These are phyloP conservation scores for Aureobasidium mangrovei DNA, from an alignment of 2,329 filamentous ascomycete species.

Conservation along the genomic window DNA sequence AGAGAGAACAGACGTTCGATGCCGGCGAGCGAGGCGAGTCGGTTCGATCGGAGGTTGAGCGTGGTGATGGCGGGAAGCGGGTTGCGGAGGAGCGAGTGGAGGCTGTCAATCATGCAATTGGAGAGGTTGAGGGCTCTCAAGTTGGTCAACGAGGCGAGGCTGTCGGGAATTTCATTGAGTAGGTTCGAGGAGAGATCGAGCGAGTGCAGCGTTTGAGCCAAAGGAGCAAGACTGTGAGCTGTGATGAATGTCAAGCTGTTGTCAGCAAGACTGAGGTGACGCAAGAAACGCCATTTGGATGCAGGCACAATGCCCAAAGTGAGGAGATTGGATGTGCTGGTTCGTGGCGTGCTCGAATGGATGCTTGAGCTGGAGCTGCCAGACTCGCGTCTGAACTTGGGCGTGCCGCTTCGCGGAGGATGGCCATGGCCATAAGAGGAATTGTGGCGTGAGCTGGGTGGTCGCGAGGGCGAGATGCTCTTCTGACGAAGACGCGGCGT, in stretches of 20 bases:
- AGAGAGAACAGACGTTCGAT: conserved; percentile 82
- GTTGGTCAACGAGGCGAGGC: conserved; percentile 72
- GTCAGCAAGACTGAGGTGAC: conserved; percentile 83
- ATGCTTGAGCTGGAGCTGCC: conserved; percentile 82
- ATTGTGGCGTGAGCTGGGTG: conserved; percentile 63
- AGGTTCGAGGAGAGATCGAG: conserved; percentile 88
- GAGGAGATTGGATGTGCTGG: conserved; percentile 71
- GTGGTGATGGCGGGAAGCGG: conserved; percentile 89
- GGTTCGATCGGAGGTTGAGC: conserved; percentile 82
- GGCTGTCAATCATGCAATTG: conserved; percentile 93
- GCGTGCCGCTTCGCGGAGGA: conserved; percentile 55
- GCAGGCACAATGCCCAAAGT: conserved; percentile 63
- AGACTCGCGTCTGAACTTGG: conserved; percentile 79
- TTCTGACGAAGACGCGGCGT: conserved; percentile 44
- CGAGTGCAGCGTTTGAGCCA: conserved; percentile 82
- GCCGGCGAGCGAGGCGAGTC: conserved; percentile 76
- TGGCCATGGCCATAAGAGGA: conserved; percentile 55
- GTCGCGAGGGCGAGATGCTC: conserved; percentile 75
- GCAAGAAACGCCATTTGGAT: conserved; percentile 90
- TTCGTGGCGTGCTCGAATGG: conserved; percentile 45
- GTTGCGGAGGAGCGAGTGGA: conserved; percentile 77
- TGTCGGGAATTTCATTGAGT: conserved; percentile 90
- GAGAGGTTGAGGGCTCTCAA: conserved; percentile 90
- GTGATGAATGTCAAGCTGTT: conserved; percentile 80
- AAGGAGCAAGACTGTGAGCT: conserved; percentile 64